These are phyloP conservation scores for Puccinia triticina DNA, from an alignment of 1,284 basidiomycete genomes.

Conservation along the genomic window DNA sequence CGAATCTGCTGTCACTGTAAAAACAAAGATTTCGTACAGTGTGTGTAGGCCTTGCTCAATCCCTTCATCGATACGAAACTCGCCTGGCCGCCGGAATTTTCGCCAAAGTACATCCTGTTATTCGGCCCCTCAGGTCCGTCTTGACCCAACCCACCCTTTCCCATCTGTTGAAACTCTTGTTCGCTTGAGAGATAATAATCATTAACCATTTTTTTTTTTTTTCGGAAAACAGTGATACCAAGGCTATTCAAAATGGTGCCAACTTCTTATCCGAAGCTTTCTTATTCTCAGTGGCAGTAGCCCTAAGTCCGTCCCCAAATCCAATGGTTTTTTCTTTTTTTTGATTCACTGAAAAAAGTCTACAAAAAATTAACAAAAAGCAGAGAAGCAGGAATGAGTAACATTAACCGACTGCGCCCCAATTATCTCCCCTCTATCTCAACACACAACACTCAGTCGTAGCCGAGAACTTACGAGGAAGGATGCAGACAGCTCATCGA, in stretches of 20 bases:
- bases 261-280: slow-evolving; percentile 50
- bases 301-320: slow-evolving; percentile 25
- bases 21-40: slow-evolving; percentile 20
- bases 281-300: slow-evolving; percentile 34
- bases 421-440: not conserved
- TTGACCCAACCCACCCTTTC: not conserved
- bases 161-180: too few species aligned
- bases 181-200: not conserved
- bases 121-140: slow-evolving; percentile 32
- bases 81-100: slow-evolving; percentile 35
- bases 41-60: slow-evolving; percentile 43
- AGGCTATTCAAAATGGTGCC: slow-evolving; percentile 47
- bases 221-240: slow-evolving; percentile 23
- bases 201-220: not conserved
- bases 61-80: slow-evolving; percentile 45
- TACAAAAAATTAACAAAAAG: not conserved
- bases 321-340: not conserved
- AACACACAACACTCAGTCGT: not conserved
- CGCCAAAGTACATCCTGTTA: slow-evolving; percentile 10
- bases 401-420: not conserved
- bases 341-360: too few species aligned
- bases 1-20: not conserved
- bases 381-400: not conserved
- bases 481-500: slow-evolving; percentile 32
- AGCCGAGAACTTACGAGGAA: slow-evolving; percentile 33